A percentile compares a stretch with the other conserved stretches of the same genome.
These are phyloP conservation scores for Chytridium lagenaria DNA, from an alignment of 371 early-diverging fungal genomes.

Conservation along the genomic window DNA sequence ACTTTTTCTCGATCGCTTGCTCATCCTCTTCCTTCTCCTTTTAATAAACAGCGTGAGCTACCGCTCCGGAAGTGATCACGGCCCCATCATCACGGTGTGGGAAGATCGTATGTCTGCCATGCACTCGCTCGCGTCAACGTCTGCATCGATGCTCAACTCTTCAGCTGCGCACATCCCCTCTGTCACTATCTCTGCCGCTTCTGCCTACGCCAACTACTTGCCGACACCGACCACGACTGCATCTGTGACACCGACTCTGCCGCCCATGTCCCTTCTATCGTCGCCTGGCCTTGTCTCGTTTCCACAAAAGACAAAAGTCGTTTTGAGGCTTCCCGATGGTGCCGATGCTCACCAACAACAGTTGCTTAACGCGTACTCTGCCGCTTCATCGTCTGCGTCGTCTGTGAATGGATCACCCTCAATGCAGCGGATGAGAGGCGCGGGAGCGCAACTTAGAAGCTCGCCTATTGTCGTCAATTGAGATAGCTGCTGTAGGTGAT, in stretches of 20 bases:
- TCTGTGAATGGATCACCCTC: too few species aligned
- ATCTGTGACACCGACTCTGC: neutral
- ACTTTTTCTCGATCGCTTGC: neutral
- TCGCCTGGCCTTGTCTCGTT: slow-evolving; percentile 7
- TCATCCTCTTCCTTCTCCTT: neutral
- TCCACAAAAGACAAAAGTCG: slow-evolving; percentile 19
- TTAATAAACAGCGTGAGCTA: slow-evolving; percentile 15
- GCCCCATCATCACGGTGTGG: slow-evolving; percentile 27
- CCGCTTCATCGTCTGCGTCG: too few species aligned
- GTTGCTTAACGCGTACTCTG: too few species aligned
- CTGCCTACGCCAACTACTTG: neutral
- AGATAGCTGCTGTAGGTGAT: too few species aligned
- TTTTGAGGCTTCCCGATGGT: slow-evolving; percentile 29
- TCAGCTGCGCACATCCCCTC: neutral
- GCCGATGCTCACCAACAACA: neutral
- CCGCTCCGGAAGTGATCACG: slow-evolving; percentile 27
- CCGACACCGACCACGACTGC: neutral
- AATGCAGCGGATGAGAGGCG: too few species aligned
- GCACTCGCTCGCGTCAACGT: neutral
- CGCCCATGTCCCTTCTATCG: neutral
- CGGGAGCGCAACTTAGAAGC: too few species aligned
- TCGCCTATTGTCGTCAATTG: too few species aligned
- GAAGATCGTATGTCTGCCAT: slow-evolving; percentile 19
- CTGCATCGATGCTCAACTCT: neutral
- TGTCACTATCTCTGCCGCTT: neutral